Conservation (phyloP, 805 yeast genomes). For the Hanseniaspora mollemarum region DNA sequence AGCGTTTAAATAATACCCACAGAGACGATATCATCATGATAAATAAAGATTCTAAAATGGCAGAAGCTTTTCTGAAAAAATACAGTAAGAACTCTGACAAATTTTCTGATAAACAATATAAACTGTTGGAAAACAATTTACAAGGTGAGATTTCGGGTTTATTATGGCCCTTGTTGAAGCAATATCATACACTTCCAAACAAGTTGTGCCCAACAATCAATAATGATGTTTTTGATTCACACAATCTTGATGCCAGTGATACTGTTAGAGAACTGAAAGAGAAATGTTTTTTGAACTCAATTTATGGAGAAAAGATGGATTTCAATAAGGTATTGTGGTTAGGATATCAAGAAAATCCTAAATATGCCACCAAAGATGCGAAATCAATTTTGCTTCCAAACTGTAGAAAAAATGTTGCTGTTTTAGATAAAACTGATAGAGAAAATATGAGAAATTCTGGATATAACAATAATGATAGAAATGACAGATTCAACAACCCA, state of each 20-base stretch:
- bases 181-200: neutral
- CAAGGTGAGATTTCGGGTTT: neutral
- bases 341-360: constrained; percentile 11
- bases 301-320: neutral
- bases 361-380: neutral
- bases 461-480: neutral
- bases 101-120: neutral
- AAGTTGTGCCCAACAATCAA: constrained; percentile 3
- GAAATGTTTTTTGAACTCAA: neutral
- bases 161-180: neutral
- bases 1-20: constrained; percentile 53
- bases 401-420: neutral
- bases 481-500: neutral
- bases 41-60: constrained; percentile 35
- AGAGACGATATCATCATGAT: constrained; percentile 61
- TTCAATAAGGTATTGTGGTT: constrained; percentile 8
- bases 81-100: neutral
- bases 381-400: constrained; percentile 4
- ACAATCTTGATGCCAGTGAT: neutral
- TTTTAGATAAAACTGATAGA: neutral
- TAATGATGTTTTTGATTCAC: constrained; percentile 11
- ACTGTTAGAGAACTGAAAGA: constrained; percentile 2
- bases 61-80: neutral
- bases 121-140: neutral
- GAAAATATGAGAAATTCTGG: neutral